Percentiles rank a stretch among this genome's conserved stretches.
Evolutionary conservation across 139 green algal genomes (phyloP).

Genomic region (Chlamydomonas sp.): DNA sequence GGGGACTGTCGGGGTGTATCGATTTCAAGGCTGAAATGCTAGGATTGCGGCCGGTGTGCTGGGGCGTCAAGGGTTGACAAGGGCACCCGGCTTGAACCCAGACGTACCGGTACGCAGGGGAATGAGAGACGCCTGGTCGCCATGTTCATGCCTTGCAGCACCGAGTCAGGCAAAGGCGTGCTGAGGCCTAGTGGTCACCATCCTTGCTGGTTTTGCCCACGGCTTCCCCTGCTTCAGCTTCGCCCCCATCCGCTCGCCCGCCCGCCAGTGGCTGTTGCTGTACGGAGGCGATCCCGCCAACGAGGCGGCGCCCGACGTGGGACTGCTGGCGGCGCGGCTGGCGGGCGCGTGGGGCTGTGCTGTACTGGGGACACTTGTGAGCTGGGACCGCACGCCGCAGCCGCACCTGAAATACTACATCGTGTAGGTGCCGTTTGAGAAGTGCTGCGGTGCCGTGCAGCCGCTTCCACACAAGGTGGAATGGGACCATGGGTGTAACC

Average conservation of each 20-base stretch:
- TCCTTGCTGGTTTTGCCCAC: neutral
- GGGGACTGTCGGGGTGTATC: neutral
- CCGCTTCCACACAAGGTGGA: neutral
- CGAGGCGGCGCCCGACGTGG: neutral
- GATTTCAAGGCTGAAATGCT: no score
- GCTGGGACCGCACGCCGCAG: neutral
- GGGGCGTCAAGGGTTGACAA: no score
- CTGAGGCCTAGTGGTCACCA: no score
- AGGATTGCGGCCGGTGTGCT: no score
- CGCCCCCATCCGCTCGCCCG: neutral
- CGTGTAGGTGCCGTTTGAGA: neutral
- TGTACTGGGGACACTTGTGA: neutral
- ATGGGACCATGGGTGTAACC: neutral
- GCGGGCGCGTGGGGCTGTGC: neutral
- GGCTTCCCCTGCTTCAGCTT: neutral
- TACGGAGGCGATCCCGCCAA: neutral
- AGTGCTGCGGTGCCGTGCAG: neutral
- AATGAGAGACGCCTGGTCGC: no score
- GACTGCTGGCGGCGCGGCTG: neutral
- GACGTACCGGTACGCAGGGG: no score
- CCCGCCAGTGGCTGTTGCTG: slow-evolving; percentile 1
- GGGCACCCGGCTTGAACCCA: no score
- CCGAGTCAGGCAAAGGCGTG: no score
- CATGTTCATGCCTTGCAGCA: no score
- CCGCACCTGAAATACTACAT: neutral